A percentile compares a stretch with the other conserved stretches of the same genome.
Conservation (phyloP, 192 early-diverging fungal species). For the Radiomyces spectabilis region DNA sequence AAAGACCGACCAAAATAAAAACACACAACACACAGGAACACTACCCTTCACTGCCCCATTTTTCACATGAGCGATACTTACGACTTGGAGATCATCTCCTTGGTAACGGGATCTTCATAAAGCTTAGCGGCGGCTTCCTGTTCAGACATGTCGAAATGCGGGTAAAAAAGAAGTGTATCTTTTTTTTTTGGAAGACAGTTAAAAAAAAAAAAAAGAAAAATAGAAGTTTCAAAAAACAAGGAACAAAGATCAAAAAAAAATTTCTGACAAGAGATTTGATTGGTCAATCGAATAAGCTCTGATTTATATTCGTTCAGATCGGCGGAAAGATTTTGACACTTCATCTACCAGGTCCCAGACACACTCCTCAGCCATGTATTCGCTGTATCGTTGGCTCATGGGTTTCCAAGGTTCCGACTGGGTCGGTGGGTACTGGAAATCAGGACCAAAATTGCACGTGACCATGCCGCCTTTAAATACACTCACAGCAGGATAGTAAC, state of each 20-base stretch:
- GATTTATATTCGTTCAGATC: no score
- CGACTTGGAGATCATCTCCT: slow-evolving; percentile 93
- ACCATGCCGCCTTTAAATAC: slow-evolving; percentile 55
- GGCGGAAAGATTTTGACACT: slow-evolving; percentile 19
- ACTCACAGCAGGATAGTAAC: slow-evolving; percentile 58
- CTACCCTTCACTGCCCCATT: no score
- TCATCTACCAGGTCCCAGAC: slow-evolving; percentile 59
- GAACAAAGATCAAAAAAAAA: neutral
- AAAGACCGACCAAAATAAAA: no score
- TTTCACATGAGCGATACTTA: slow-evolving; percentile 25
- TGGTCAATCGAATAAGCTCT: no score
- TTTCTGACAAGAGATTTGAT: neutral
- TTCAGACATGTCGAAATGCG: slow-evolving; percentile 5
- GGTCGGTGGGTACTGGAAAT: slow-evolving; percentile 49
- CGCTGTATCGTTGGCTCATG: slow-evolving; percentile 46
- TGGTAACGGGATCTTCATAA: slow-evolving; percentile 75
- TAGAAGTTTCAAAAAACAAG: neutral
- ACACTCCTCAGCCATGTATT: slow-evolving; percentile 50
- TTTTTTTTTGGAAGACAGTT: neutral
- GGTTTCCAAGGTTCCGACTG: slow-evolving; percentile 37
- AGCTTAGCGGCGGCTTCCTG: slow-evolving; percentile 27
- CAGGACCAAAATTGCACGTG: slow-evolving; percentile 56
- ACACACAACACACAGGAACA: no score
- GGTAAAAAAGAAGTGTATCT: no score
- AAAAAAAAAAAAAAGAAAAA: slow-evolving; percentile 1